phyloP scores from a whole-genome alignment of 768 basidiomycete species.

The Lactarius tabidus region DNA sequence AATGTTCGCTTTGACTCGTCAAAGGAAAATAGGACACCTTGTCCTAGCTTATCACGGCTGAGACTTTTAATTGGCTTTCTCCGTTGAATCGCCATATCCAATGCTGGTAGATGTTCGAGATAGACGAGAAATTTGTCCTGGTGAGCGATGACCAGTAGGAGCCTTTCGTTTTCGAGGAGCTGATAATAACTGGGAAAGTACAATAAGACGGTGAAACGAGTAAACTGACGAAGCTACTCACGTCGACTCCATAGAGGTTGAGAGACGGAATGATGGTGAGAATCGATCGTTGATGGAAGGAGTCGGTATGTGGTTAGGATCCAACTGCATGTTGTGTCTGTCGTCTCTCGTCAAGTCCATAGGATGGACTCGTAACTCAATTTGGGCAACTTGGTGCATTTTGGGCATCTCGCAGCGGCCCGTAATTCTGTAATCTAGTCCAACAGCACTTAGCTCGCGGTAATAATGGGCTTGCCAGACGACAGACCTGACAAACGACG shows the following conservation, averaged over 20 bases:
- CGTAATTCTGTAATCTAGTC: conserved; percentile 12
- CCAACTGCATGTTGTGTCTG: conserved; percentile 12
- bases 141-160: conserved; percentile 16
- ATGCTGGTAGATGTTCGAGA: conserved; percentile 4
- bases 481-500: not conserved
- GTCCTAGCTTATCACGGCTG: conserved; percentile 45
- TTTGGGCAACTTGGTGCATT: not conserved
- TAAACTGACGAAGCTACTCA: not conserved
- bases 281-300: conserved; percentile 8
- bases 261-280: not conserved
- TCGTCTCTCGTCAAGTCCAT: conserved; percentile 18
- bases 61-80: conserved; percentile 26
- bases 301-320: conserved; percentile 6
- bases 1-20: conserved; percentile 52
- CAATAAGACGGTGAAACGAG: not conserved
- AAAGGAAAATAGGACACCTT: conserved; percentile 43
- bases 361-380: conserved; percentile 4
- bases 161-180: conserved; percentile 21
- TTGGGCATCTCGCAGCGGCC: conserved; percentile 6
- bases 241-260: conserved; percentile 1
- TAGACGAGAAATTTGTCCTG: conserved; percentile 7
- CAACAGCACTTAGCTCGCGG: not conserved
- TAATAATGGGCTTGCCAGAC: not conserved
- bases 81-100: not conserved
- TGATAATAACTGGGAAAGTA: conserved; percentile 10